Evolutionary conservation across 2,329 filamentous ascomycete species (phyloP).

Genomic region (Cladosporium sp.): DNA sequence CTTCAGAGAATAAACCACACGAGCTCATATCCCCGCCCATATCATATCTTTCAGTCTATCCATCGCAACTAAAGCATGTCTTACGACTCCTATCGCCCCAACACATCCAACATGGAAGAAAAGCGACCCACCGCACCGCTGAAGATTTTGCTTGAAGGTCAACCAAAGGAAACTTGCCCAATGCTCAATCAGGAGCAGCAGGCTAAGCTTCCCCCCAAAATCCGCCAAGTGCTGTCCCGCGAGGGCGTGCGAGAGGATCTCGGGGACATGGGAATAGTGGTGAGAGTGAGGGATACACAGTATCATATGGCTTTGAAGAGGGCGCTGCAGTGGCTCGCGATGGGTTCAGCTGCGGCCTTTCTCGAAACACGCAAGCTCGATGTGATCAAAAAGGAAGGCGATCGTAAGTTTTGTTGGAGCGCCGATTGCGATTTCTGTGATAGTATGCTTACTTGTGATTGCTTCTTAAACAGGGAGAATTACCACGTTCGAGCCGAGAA

Average conservation of each 20-base stretch:
- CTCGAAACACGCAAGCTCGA: not conserved
- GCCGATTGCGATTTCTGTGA: not conserved
- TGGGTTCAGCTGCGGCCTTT: not conserved
- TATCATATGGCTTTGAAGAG: not conserved
- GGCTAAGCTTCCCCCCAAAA: not conserved
- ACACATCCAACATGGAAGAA: not conserved
- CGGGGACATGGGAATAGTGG: not conserved
- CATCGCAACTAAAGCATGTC: not conserved
- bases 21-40: not conserved
- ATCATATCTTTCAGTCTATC: not conserved
- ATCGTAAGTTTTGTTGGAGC: not conserved
- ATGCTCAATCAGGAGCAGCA: not conserved
- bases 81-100: not conserved
- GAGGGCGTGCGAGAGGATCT: not conserved
- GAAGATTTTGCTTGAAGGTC: not conserved
- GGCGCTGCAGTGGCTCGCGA: not conserved
- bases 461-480: not conserved
- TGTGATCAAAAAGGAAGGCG: not conserved
- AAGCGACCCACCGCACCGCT: not conserved
- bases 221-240: not conserved
- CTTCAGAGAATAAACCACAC: not conserved
- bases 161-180: not conserved
- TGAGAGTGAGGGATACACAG: not conserved
- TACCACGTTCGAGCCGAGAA: not conserved
- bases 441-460: not conserved